Evolutionary conservation across 306 rosid species (phyloP).

Genomic region (Corylus avellana): DNA sequence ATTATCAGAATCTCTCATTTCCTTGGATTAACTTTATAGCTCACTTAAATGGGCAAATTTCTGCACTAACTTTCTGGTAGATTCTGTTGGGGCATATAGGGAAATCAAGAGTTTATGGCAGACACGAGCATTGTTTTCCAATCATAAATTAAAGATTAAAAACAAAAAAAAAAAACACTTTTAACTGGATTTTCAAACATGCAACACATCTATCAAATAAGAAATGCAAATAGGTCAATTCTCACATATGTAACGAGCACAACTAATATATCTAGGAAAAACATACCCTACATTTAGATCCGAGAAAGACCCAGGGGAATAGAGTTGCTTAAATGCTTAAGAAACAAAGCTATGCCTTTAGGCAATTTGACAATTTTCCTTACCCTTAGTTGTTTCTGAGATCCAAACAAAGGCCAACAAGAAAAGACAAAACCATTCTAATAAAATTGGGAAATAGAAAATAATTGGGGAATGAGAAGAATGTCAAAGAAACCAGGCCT

Average conservation of each 20-base stretch:
- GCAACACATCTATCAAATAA: not conserved
- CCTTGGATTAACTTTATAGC: too few species aligned
- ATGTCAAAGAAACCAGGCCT: slow-evolving; percentile 2
- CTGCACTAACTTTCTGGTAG: not conserved
- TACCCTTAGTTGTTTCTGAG: not conserved
- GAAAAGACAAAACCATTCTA: not conserved
- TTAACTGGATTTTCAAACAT: not conserved
- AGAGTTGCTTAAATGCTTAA: not conserved
- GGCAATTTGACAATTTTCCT: not conserved
- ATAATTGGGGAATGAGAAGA: not conserved
- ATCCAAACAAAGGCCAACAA: not conserved
- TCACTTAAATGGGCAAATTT: too few species aligned
- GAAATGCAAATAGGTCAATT: not conserved
- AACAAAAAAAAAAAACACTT: not conserved
- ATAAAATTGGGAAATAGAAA: not conserved
- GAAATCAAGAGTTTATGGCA: not conserved
- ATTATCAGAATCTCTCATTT: too few species aligned
- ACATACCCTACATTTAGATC: not conserved
- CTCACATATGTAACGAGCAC: not conserved
- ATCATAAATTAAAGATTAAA: not conserved
- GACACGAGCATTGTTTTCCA: not conserved
- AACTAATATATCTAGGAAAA: not conserved
- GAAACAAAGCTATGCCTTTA: not conserved
- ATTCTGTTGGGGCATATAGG: not conserved
- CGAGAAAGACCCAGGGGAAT: not conserved